Evolutionary conservation across 2,329 filamentous ascomycete genomes (phyloP).

Genomic region (Pezicula radicicola): DNA sequence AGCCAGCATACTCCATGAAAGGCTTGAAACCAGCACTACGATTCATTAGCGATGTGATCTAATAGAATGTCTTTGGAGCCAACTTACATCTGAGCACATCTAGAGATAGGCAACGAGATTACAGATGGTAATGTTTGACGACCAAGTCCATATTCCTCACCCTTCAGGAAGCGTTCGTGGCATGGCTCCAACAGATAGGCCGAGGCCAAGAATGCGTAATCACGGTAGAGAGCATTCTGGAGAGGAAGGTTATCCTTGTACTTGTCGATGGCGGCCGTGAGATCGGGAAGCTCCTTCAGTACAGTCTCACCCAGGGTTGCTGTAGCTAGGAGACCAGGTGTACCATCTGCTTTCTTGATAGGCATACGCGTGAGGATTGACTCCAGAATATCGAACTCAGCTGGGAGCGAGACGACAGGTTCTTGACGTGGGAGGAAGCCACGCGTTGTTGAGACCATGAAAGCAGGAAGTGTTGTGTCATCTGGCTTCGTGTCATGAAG

Average conservation of each 20-base stretch:
- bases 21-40: slow-evolving; percentile 71
- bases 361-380: slow-evolving; percentile 75
- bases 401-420: slow-evolving; percentile 61
- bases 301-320: slow-evolving; percentile 75
- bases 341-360: slow-evolving; percentile 69
- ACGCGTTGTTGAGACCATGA: slow-evolving; percentile 74
- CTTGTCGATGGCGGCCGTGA: slow-evolving; percentile 70
- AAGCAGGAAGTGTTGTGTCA: slow-evolving; percentile 64
- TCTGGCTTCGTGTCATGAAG: slow-evolving; percentile 60
- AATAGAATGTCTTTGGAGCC: neutral
- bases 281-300: slow-evolving; percentile 69
- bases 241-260: slow-evolving; percentile 71
- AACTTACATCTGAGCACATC: slow-evolving; percentile 83
- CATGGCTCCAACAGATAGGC: slow-evolving; percentile 91
- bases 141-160: slow-evolving; percentile 75
- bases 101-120: slow-evolving; percentile 78
- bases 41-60: slow-evolving; percentile 1
- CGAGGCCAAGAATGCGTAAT: slow-evolving; percentile 88
- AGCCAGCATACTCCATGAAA: slow-evolving; percentile 83
- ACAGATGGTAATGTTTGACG: slow-evolving; percentile 69
- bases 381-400: slow-evolving; percentile 70
- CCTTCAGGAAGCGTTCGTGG: slow-evolving; percentile 69
- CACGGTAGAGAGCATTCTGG: slow-evolving; percentile 84
- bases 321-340: slow-evolving; percentile 72
- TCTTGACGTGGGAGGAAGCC: slow-evolving; percentile 72